Percentiles rank a stretch among this genome's conserved stretches.
These are phyloP conservation scores for Taphrina sp. DNA, from an alignment of 1,139 yeast genomes.

Conservation along the genomic window DNA sequence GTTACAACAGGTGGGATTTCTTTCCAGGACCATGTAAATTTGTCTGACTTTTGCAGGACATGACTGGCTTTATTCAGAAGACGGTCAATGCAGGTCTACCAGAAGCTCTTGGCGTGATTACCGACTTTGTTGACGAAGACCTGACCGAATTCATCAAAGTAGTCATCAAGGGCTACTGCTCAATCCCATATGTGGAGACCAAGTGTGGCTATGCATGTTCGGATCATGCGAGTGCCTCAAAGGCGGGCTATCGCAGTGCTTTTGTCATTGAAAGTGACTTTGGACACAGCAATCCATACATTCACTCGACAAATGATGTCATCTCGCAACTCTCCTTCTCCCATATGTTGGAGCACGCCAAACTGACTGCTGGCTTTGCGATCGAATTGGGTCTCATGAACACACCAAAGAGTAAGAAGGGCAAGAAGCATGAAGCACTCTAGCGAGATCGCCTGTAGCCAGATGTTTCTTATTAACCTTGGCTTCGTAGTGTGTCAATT, in stretches of 20 bases:
- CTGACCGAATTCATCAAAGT: slow-evolving; percentile 64
- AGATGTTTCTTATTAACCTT: no score
- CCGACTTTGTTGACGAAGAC: slow-evolving; percentile 63
- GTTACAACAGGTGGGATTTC: no score
- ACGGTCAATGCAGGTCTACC: slow-evolving; percentile 56
- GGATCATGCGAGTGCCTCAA: slow-evolving; percentile 83
- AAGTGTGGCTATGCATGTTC: slow-evolving; percentile 90
- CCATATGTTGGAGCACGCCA: slow-evolving; percentile 76
- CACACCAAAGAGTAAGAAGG: slow-evolving; percentile 6
- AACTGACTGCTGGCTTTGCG: slow-evolving; percentile 67
- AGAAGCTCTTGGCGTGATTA: slow-evolving; percentile 75
- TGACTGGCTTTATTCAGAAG: slow-evolving; percentile 79
- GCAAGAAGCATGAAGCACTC: background rate
- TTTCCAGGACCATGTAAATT: no score
- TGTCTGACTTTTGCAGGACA: no score
- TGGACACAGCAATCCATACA: slow-evolving; percentile 60
- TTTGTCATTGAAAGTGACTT: slow-evolving; percentile 77
- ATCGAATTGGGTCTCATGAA: slow-evolving; percentile 57
- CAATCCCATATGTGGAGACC: slow-evolving; percentile 69
- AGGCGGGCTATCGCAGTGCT: slow-evolving; percentile 78
- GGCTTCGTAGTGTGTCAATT: no score
- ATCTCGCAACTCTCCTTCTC: slow-evolving; percentile 71
- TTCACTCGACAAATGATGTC: slow-evolving; percentile 78
- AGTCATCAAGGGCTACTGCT: slow-evolving; percentile 60
- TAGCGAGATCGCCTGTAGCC: no score